These are phyloP conservation scores for Diplotaxis tenuifolia DNA, from an alignment of 345 rosid species.

Conservation along the genomic window DNA sequence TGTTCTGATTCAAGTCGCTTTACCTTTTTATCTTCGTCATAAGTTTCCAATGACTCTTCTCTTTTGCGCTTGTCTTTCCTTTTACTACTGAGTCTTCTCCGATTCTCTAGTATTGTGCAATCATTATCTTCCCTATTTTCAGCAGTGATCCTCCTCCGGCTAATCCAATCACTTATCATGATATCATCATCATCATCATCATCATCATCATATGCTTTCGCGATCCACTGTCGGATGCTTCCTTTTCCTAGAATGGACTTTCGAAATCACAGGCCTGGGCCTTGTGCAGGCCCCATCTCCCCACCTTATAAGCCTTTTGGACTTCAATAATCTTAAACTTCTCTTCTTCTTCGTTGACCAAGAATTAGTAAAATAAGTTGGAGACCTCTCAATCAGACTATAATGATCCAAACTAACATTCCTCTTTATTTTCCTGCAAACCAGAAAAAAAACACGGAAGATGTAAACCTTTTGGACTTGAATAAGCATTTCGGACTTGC, in stretches of 20 bases:
- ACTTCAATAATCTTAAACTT: background rate
- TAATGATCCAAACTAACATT: too few relatives aligned
- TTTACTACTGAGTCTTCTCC: background rate
- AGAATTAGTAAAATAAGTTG: background rate
- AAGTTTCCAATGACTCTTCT: too few relatives aligned
- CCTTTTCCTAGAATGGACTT: background rate
- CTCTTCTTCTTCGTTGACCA: constrained; percentile 29
- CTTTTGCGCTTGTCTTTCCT: background rate
- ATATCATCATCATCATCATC: background rate
- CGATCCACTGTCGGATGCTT: background rate
- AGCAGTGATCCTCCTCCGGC: background rate
- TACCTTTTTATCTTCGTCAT: too few relatives aligned
- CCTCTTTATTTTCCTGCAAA: too few relatives aligned
- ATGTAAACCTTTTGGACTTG: background rate
- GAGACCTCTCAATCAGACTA: too few relatives aligned
- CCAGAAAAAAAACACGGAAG: too few relatives aligned
- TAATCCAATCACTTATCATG: background rate
- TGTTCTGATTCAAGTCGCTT: background rate
- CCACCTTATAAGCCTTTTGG: background rate
- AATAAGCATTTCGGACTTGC: too few relatives aligned
- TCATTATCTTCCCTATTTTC: background rate
- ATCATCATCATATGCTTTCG: background rate
- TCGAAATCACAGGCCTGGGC: background rate
- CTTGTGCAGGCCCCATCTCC: background rate
- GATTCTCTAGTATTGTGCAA: background rate